These are phyloP conservation scores for Peterozyma xylosa DNA, from an alignment of 805 yeast genomes.

Conservation along the genomic window DNA sequence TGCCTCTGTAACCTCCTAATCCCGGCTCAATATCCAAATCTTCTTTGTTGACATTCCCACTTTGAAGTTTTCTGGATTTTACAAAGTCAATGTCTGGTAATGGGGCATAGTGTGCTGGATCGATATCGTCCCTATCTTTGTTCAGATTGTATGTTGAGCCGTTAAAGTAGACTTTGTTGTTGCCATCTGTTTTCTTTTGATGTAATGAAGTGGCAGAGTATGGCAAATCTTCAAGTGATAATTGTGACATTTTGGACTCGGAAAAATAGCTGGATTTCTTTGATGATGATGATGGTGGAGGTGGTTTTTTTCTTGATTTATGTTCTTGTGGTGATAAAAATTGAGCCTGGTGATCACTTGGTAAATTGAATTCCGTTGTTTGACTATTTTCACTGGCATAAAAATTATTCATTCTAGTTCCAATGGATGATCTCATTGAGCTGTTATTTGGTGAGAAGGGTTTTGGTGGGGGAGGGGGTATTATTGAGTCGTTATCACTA, in stretches of 20 bases:
- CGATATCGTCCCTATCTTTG: conserved; percentile 18
- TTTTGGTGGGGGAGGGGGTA: conserved; percentile 4
- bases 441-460: neutral
- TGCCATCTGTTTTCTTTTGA: no score
- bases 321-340: no score
- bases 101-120: conserved; percentile 36
- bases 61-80: conserved; percentile 4
- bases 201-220: conserved; percentile 3
- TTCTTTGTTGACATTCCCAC: conserved; percentile 5
- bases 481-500: conserved; percentile 6
- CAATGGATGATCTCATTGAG: neutral
- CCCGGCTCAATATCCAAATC: conserved; percentile 10
- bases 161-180: neutral
- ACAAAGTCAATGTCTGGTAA: conserved; percentile 29
- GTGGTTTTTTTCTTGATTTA: no score
- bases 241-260: no score
- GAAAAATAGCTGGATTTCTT: conserved; percentile 5
- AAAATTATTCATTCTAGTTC: no score
- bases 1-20: conserved; percentile 9
- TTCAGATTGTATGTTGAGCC: neutral
- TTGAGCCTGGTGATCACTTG: no score
- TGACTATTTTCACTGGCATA: no score
- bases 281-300: neutral
- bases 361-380: no score
- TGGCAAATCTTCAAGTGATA: neutral